These are phyloP conservation scores for Linum tenue DNA, from an alignment of 345 rosid species.

Conservation along the genomic window DNA sequence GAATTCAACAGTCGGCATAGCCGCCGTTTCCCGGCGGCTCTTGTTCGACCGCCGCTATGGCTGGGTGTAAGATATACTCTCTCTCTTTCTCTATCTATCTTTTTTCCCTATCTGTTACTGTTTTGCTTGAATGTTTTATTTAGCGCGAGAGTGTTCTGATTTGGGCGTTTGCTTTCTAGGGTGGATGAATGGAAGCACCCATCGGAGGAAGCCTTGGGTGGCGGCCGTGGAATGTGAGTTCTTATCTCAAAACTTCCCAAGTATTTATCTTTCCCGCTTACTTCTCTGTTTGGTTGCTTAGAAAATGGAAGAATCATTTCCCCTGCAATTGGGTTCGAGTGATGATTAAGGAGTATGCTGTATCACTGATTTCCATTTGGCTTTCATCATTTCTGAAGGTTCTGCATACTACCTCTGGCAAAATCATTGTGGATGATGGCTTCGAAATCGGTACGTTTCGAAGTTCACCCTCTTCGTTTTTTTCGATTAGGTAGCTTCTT, in stretches of 20 bases:
- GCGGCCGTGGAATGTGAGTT: constrained; percentile 66
- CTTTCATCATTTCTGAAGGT: constrained; percentile 28
- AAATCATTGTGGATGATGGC: constrained; percentile 34
- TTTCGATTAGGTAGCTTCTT: not conserved
- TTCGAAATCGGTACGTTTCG: constrained; percentile 36
- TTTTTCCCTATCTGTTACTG: not conserved
- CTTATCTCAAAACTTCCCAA: too few relatives aligned
- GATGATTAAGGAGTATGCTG: too few relatives aligned
- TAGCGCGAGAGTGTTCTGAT: not conserved
- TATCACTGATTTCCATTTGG: too few relatives aligned
- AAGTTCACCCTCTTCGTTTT: not conserved
- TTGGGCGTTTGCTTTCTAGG: constrained; percentile 16
- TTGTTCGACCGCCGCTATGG: constrained; percentile 70
- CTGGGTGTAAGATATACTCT: constrained; percentile 43
- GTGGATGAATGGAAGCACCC: constrained; percentile 68
- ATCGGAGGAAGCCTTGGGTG: constrained; percentile 60
- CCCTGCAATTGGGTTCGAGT: too few relatives aligned
- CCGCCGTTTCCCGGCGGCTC: constrained; percentile 27
- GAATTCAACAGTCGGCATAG: not conserved
- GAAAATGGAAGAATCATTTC: not conserved
- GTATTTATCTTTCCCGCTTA: not conserved
- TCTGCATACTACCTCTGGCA: constrained; percentile 52
- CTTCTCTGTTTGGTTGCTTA: not conserved
- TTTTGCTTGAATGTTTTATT: not conserved
- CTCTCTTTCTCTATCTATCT: not conserved